Percentiles rank a stretch among this genome's conserved stretches.
Conservation (phyloP, 805 yeast species). For the Barnettozyma sp. region DNA sequence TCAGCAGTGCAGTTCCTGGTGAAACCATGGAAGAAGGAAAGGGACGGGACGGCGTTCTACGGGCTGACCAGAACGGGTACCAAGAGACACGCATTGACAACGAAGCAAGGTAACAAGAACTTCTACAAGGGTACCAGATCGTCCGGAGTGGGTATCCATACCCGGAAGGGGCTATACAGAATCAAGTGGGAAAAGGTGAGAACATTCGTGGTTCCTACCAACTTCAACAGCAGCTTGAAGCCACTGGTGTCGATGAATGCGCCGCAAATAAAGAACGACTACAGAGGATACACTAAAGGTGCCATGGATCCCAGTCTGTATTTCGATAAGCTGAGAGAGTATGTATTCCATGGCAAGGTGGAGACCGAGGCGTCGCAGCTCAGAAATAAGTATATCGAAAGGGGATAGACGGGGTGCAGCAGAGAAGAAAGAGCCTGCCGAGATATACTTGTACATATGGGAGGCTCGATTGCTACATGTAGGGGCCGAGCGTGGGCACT, state of each 20-base stretch:
- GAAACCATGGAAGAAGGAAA: conserved; percentile 85
- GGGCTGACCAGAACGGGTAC: conserved; percentile 75
- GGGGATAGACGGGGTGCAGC: too few relatives aligned
- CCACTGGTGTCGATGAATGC: conserved; percentile 74
- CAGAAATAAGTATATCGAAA: conserved; percentile 23
- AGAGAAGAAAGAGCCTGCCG: too few relatives aligned
- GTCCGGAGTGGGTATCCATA: conserved; percentile 81
- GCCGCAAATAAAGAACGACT: conserved; percentile 63
- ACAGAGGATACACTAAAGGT: conserved; percentile 62
- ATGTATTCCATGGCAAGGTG: conserved; percentile 62
- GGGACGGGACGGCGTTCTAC: conserved; percentile 79
- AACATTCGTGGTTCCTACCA: conserved; percentile 76
- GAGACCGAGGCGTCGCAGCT: conserved; percentile 29
- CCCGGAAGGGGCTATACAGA: conserved; percentile 65
- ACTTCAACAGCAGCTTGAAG: conserved; percentile 41
- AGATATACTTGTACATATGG: conserved; percentile 13
- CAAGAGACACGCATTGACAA: conserved; percentile 75
- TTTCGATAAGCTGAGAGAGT: conserved; percentile 66
- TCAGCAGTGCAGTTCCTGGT: conserved; percentile 44
- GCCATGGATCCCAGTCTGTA: conserved; percentile 69
- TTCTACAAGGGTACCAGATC: conserved; percentile 96
- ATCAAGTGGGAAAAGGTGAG: conserved; percentile 83
- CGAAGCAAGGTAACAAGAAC: conserved; percentile 91
- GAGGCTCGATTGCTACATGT: too few relatives aligned
- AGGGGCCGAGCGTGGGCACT: too few relatives aligned